These are phyloP conservation scores for Somion occarium DNA, from an alignment of 1,284 basidiomycete species.

Conservation along the genomic window DNA sequence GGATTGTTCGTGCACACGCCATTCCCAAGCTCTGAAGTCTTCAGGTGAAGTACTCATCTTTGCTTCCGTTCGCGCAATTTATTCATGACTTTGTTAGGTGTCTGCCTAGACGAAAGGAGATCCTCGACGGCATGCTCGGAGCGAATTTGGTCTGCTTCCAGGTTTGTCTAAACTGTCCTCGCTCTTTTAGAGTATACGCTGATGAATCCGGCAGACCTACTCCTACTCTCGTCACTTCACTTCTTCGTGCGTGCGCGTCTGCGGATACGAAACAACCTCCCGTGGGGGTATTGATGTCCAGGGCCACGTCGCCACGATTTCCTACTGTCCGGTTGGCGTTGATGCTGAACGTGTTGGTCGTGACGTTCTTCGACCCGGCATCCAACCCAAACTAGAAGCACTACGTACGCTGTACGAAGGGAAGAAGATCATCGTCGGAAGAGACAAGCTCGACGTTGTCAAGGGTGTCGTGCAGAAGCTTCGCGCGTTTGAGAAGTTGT, in stretches of 20 bases:
- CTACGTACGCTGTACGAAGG: constrained; percentile 86
- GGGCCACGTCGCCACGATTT: constrained; percentile 82
- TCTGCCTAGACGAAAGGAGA: constrained; percentile 72
- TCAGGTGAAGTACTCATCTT: constrained; percentile 59
- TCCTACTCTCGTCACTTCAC: constrained; percentile 96
- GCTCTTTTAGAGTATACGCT: background rate
- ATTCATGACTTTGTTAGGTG: constrained; percentile 13
- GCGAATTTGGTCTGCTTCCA: constrained; percentile 97
- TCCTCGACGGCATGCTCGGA: constrained; percentile 97
- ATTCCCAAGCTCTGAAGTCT: constrained; percentile 95
- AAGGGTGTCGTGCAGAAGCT: constrained; percentile 98
- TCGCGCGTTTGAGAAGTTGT: constrained; percentile 92
- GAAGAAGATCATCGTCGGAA: constrained; percentile 98
- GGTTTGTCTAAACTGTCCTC: constrained; percentile 27
- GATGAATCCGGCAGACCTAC: constrained; percentile 69
- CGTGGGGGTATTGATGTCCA: constrained; percentile 80
- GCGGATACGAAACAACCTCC: constrained; percentile 87
- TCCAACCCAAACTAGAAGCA: constrained; percentile 86
- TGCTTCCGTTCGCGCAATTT: no score
- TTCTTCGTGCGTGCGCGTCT: constrained; percentile 93
- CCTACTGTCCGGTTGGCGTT: constrained; percentile 96
- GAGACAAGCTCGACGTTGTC: constrained; percentile 98
- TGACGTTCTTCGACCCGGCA: constrained; percentile 79
- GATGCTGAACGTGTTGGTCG: constrained; percentile 87
- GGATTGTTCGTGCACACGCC: constrained; percentile 97